Evolutionary conservation across 148 eudicot species (phyloP), one percentile per base, ranked within the genome.

Genomic region (Persicaria maculosa): DNA sequence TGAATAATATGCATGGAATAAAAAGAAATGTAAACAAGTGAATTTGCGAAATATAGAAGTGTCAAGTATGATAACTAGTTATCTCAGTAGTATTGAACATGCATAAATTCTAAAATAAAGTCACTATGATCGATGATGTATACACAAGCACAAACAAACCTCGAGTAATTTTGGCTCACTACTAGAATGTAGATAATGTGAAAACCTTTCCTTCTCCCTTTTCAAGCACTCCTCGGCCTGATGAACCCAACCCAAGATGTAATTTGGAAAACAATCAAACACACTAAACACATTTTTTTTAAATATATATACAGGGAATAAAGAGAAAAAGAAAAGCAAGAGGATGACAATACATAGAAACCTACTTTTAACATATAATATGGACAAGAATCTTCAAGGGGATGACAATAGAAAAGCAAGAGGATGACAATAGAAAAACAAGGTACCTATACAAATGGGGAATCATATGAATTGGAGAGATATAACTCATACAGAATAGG

Each of bases 341-440:
- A 14, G 68, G 6, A 20, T 31, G 31, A 31, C 31, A 31, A 19
- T n/a, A n/a, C n/a, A n/a, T 19, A 61, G 68, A 31, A 47, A 9
- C 9, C 62, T 77, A 79, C 97, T 89, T 88, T 91, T 80, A 87
- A 74, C 91, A 91, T 84, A 78, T 91, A 91, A 58, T 87, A 93
- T 70, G 97, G 93, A 74, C 91, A 91, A 55, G 93, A 83, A 82
- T 87, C 86, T 72, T 85, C 88, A 17, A 74, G 75, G 48, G n/a
- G n/a, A n/a, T n/a, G n/a, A n/a, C n/a, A n/a, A n/a, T n/a, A n/a
- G n/a, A n/a, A n/a, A n/a, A n/a, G n/a, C n/a, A n/a, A n/a, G n/a
- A n/a, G n/a, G n/a, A n/a, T n/a, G n/a, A n/a, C n/a, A n/a, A n/a
- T n/a, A n/a, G n/a, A n/a, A n/a, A n/a, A n/a, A n/a, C n/a, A n/a